Percentiles rank a stretch among this genome's conserved stretches.
Conservation (phyloP, 495 filamentous ascomycete genomes). For the Talaromyces thailandensis region DNA sequence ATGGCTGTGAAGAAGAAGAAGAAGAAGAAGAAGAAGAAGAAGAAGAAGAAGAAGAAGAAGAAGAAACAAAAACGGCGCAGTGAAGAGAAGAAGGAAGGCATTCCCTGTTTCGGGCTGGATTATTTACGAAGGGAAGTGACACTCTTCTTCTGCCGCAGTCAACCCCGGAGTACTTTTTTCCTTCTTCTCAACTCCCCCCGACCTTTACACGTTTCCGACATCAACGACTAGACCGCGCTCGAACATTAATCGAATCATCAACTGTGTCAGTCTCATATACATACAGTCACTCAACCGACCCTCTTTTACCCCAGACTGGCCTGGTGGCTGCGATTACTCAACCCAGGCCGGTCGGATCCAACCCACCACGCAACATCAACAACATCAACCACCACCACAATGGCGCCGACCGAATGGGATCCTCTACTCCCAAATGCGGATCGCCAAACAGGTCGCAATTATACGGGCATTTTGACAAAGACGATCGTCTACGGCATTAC, state of each 20-base stretch:
- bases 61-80: not conserved
- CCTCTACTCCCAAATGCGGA: constrained; percentile 17
- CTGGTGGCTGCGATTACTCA: not conserved
- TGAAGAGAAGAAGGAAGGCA: not conserved
- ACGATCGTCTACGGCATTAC: constrained; percentile 50
- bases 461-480: constrained; percentile 39
- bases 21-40: not conserved
- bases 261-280: not conserved
- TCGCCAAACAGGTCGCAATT: constrained; percentile 25
- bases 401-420: constrained; percentile 5
- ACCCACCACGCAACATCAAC: not conserved
- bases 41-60: not conserved
- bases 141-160: not conserved
- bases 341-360: not conserved
- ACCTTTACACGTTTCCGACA: not conserved
- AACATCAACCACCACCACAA: not conserved
- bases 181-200: not conserved
- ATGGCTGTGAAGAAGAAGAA: not conserved
- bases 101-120: not conserved
- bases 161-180: not conserved
- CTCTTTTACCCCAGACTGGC: not conserved
- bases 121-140: not conserved
- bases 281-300: not conserved
- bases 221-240: not conserved
- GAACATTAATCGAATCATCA: not conserved